Evolutionary conservation across 768 basidiomycete genomes (phyloP), one percentile per base, ranked within the genome.

Genomic region (Hirschioporus abietinus): DNA sequence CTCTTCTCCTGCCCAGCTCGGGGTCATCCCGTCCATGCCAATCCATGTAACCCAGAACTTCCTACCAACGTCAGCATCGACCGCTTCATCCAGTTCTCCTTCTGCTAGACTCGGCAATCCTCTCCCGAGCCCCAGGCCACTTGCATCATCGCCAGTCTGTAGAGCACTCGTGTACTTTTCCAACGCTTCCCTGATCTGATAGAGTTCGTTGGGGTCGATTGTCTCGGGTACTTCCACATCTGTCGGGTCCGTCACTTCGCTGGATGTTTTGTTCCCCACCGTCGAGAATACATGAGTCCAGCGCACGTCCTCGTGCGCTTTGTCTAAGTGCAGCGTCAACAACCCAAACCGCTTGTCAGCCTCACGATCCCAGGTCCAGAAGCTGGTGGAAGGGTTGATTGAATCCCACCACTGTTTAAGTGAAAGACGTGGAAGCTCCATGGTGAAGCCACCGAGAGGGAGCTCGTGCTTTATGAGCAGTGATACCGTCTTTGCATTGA

Each of bases 291-390:
- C 84, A 62, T 93, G 89, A 64, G 88, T 81, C 96, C 96, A 99
- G 71, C 88, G 86, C 34, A 89, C 90, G 7, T 88, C 90, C 67
- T 90, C 88, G 74, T 94, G 84, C 68, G 83, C 83, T 77, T 99
- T 99, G 75, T 95, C 91, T 65, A 99, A 80, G 72, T 97, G 91
- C 23, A 98, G 76, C 0, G 91, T 88, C 70, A 99, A 82, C 35
- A 92, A 68, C 1, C 91, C 91, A 70, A 84, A 88, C 15, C 84
- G 73, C 66, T 82, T 82, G 63, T 88, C 87, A 5, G 87, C 92
- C 68, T 89, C 87, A 20, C 87, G 83, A 71, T 97, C 95, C 86
- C 90, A 96, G 5, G 93, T 96, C 95, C 95, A 99, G 72, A 92
- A 87, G 72, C 92, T 92, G n/a, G 89, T 83, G 1, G 88, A 84